Conservation (phyloP, 2,329 filamentous ascomycete genomes). For the Zymoseptoria pseudotritici region DNA sequence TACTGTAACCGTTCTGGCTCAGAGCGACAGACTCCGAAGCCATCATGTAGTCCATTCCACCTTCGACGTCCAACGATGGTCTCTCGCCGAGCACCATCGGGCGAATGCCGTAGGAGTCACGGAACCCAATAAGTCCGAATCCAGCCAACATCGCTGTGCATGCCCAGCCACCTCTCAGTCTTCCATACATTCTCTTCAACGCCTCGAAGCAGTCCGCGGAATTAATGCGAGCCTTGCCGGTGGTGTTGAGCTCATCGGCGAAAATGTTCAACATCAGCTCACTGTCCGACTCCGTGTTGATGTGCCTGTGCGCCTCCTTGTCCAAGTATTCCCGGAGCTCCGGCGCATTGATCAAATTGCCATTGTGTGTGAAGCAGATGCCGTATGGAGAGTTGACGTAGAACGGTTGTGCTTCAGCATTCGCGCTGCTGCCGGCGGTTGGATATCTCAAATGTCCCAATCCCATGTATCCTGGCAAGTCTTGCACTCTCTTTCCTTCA, state of each 20-base stretch:
- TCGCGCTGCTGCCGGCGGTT: constrained; percentile 75
- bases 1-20: constrained; percentile 68
- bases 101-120: constrained; percentile 73
- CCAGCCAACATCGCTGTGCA: constrained; percentile 75
- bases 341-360: constrained; percentile 75
- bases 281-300: constrained; percentile 85
- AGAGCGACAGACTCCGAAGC: constrained; percentile 83
- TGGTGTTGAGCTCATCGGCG: constrained; percentile 71
- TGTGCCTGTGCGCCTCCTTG: constrained; percentile 70
- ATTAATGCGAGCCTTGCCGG: constrained; percentile 74
- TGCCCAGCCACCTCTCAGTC: constrained; percentile 68
- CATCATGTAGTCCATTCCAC: constrained; percentile 75
- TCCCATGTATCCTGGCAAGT: constrained; percentile 79
- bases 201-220: constrained; percentile 68
- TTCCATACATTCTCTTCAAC: constrained; percentile 63
- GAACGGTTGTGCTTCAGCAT: constrained; percentile 84
- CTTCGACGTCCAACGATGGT: constrained; percentile 38
- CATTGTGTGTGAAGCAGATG: constrained; percentile 75
- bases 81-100: constrained; percentile 73
- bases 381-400: constrained; percentile 84
- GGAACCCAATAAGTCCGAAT: constrained; percentile 74
- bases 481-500: constrained; percentile 64
- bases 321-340: constrained; percentile 67
- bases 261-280: constrained; percentile 87
- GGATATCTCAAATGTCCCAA: constrained; percentile 83